Evolutionary conservation across 2,329 filamentous ascomycete species (phyloP).

Genomic region (Raffaelea arxii): DNA sequence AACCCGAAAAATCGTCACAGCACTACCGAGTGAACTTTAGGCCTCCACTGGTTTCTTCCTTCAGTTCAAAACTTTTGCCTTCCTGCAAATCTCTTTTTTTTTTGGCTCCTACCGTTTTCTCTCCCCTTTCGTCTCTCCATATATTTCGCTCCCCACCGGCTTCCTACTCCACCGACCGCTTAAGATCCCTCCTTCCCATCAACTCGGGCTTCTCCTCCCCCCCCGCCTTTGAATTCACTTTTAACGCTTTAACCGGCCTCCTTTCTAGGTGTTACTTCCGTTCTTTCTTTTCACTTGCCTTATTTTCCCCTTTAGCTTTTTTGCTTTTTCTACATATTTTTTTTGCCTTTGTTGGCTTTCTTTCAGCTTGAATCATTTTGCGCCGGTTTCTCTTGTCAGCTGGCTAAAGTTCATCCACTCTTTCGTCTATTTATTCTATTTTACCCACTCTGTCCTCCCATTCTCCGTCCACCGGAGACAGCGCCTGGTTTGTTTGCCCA

Average conservation of each 20-base stretch:
- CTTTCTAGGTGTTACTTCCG: neutral
- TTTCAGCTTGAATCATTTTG: too few species aligned
- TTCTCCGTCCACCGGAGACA: too few species aligned
- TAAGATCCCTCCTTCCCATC: neutral
- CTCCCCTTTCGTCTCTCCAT: neutral
- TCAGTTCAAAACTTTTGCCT: too few species aligned
- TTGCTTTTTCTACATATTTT: neutral
- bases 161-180: neutral
- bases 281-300: neutral
- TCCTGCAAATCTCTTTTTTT: too few species aligned
- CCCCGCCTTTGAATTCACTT: too few species aligned
- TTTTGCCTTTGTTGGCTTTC: neutral
- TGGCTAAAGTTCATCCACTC: too few species aligned
- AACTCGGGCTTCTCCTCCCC: neutral
- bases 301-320: neutral
- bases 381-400: neutral
- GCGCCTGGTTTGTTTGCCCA: neutral
- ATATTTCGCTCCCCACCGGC: neutral
- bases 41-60: too few species aligned
- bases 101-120: too few species aligned
- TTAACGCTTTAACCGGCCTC: too few species aligned
- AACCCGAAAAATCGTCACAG: too few species aligned
- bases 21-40: too few species aligned
- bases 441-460: neutral
- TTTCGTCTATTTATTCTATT: neutral